These are phyloP conservation scores for Penicillium fimorum DNA, from an alignment of 495 filamentous ascomycete species.

Conservation along the genomic window DNA sequence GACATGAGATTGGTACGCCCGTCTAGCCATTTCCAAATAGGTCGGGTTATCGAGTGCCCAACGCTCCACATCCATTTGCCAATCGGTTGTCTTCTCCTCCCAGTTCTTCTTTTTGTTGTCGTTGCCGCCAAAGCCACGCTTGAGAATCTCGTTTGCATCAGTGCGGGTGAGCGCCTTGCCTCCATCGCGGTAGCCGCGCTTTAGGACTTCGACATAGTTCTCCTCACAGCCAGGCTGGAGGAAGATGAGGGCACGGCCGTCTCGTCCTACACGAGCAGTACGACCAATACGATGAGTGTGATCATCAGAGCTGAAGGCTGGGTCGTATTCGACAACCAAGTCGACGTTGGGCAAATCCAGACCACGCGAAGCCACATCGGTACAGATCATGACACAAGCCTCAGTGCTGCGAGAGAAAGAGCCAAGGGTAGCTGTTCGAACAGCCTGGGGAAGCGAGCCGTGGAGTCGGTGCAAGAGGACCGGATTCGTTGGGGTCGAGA, in stretches of 20 bases:
- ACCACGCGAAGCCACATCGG: constrained; percentile 91
- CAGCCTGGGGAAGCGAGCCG: constrained; percentile 84
- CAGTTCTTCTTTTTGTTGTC: constrained; percentile 49
- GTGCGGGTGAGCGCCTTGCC: constrained; percentile 52
- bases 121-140: constrained; percentile 57
- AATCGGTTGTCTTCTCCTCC: constrained; percentile 71
- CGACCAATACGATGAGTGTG: constrained; percentile 93
- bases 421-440: constrained; percentile 78
- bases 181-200: constrained; percentile 55
- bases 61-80: constrained; percentile 70
- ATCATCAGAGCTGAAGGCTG: constrained; percentile 84
- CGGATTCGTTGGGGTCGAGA: constrained; percentile 51
- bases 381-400: constrained; percentile 81
- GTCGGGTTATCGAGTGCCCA: constrained; percentile 62
- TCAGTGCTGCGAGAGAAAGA: constrained; percentile 64
- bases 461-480: constrained; percentile 84
- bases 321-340: constrained; percentile 90
- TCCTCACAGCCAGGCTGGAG: constrained; percentile 88
- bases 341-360: constrained; percentile 93
- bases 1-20: constrained; percentile 87
- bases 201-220: constrained; percentile 76
- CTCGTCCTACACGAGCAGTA: constrained; percentile 86
- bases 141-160: constrained; percentile 59
- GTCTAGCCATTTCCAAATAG: constrained; percentile 68
- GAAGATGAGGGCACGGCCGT: constrained; percentile 86